Evolutionary conservation across 805 yeast species (phyloP), one percentile per base, ranked within the genome.

Genomic region (Metschnikowia chrysomelidarum): DNA sequence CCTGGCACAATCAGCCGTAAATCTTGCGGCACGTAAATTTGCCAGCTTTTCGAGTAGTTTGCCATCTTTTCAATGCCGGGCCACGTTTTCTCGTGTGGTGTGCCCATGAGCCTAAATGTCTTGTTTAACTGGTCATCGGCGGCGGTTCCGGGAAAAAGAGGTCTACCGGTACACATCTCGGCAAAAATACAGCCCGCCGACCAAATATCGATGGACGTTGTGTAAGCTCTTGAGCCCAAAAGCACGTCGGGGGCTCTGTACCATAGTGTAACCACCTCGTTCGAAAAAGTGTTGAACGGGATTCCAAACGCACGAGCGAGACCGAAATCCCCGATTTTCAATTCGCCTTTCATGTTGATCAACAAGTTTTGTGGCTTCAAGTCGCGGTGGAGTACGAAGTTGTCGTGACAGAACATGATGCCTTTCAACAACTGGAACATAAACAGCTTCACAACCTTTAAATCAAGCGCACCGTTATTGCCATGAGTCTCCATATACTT

Each of bases 151-250:
- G 98, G 96, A 62, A 93, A 93, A 33, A 93, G 68, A 1, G 98
- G 98, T 53, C 91, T 82, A 20, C 98, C 96, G n/a, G 96, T 86
- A 55, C 93, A 83, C 98, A 93, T 91, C 57, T 93, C 98, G 3
- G 97, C 98, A 59, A 93, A 76, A 36, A 93, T 93, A 64, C 98
- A 93, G 11, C 98, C 98, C 11, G 96, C 94, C 12, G 96, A 87
- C 98, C 98, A 93, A 66, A 93, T 87, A 58, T 93, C 98, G 42
- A 93, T 94, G 7, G 96, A 89, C 0, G 98, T 93, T 29, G 96
- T 85, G 62, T 93, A 93, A 38, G 94, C 91, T 50, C 96, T 78
- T 3, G 96, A 87, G 2, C 98, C 98, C 54, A 93, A 72, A 34
- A 93, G 68, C 19, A 93, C 98, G 57, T 91, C 98, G 0, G 98